Conservation (phyloP, 192 early-diverging fungal genomes). For the Allomyces javanicus region DNA sequence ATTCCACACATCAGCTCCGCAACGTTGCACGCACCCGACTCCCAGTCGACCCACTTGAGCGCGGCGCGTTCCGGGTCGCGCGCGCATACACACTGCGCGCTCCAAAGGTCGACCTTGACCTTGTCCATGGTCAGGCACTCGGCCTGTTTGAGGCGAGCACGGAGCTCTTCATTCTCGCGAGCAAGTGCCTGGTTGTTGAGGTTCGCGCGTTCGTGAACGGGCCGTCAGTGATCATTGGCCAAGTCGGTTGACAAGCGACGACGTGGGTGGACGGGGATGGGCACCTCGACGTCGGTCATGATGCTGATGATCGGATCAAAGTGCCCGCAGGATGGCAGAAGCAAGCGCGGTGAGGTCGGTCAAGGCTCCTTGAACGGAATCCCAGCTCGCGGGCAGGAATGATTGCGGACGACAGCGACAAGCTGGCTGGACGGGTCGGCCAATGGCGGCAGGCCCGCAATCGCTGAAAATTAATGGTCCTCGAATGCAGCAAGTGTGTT, state of each 20-base stretch:
- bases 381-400: not conserved
- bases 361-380: not conserved
- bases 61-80: conserved; percentile 10
- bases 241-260: not conserved
- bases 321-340: not conserved
- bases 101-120: conserved; percentile 3
- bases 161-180: not conserved
- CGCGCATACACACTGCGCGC: conserved; percentile 6
- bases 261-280: not conserved
- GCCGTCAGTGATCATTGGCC: not conserved
- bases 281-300: not conserved
- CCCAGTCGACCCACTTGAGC: conserved; percentile 30
- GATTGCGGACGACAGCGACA: not conserved
- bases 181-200: not conserved
- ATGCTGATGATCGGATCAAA: not conserved
- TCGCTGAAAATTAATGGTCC: not conserved
- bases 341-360: not conserved
- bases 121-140: conserved; percentile 2
- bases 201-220: not conserved
- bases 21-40: conserved; percentile 14
- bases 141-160: not conserved
- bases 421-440: not conserved
- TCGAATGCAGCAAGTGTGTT: not conserved
- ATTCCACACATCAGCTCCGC: no score
- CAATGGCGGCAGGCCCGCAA: no score